Evolutionary conservation across 1,284 basidiomycete species (phyloP).

Genomic region (Ceratobasidium sp.): DNA sequence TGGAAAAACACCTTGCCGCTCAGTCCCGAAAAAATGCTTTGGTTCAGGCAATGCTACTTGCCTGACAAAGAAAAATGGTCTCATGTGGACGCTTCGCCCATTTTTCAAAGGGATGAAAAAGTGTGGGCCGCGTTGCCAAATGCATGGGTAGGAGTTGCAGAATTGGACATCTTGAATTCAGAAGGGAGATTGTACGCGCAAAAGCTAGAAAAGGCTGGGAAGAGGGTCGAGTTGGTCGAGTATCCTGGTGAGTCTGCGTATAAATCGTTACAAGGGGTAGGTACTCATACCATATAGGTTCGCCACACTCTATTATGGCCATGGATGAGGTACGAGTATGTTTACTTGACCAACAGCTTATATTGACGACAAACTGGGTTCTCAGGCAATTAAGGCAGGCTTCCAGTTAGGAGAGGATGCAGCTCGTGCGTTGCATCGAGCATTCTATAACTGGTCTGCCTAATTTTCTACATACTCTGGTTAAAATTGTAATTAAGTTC

Average conservation of each 20-base stretch:
- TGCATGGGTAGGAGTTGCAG: conserved; percentile 70
- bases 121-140: conserved; percentile 58
- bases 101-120: conserved; percentile 65
- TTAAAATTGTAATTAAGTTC: no score
- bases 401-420: conserved; percentile 31
- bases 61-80: conserved; percentile 64
- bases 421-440: conserved; percentile 1
- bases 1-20: conserved; percentile 67
- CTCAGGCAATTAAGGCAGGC: conserved; percentile 13
- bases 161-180: conserved; percentile 69
- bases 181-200: conserved; percentile 71
- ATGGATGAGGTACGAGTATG: conserved; percentile 11
- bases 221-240: conserved; percentile 60
- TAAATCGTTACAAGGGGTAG: not conserved
- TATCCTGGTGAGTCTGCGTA: conserved; percentile 49
- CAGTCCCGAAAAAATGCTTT: conserved; percentile 67
- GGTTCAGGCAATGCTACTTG: conserved; percentile 73
- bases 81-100: conserved; percentile 72
- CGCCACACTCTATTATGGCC: conserved; percentile 30
- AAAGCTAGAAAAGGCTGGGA: conserved; percentile 62
- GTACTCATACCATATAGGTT: not conserved
- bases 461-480: no score
- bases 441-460: conserved; percentile 3
- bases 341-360: not conserved
- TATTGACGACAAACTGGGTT: not conserved